A percentile compares a stretch with the other conserved stretches of the same genome.
Conservation (phyloP, 2,329 filamentous ascomycete species). For the Stemphylium beticola region DNA sequence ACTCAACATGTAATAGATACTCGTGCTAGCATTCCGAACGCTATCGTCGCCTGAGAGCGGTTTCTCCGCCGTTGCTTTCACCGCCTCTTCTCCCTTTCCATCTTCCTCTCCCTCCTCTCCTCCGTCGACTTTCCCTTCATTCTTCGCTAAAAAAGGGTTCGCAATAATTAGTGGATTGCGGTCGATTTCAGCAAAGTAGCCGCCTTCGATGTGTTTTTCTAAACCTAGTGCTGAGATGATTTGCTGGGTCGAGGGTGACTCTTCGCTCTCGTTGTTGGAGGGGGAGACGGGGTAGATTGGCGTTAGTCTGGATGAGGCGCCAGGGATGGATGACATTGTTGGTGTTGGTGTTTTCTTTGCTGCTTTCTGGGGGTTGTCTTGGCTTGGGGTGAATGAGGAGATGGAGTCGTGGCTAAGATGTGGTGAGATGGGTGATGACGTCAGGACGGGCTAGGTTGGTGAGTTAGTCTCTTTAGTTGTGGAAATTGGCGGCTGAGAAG, state of each 20-base stretch:
- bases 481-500: too few relatives aligned
- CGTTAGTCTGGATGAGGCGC: not conserved
- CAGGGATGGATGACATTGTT: not conserved
- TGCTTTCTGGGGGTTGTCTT: not conserved
- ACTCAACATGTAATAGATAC: constrained; percentile 70
- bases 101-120: not conserved
- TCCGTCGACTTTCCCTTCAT: not conserved
- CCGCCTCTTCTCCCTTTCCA: constrained; percentile 1
- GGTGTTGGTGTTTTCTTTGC: not conserved
- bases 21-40: constrained; percentile 63
- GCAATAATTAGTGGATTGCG: constrained; percentile 55
- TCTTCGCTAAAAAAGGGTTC: constrained; percentile 56
- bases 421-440: too few relatives aligned
- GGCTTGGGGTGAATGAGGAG: not conserved
- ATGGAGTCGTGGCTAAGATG: not conserved
- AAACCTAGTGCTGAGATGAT: constrained; percentile 48
- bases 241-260: constrained; percentile 17
- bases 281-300: not conserved
- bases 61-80: constrained; percentile 33
- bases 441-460: too few relatives aligned
- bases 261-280: not conserved
- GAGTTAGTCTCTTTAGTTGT: too few relatives aligned
- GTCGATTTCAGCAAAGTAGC: constrained; percentile 59
- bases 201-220: constrained; percentile 56
- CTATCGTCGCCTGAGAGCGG: constrained; percentile 49